phyloP scores from a whole-genome alignment of 2,329 filamentous ascomycete genomes.

The Zasmidium cellare region DNA sequence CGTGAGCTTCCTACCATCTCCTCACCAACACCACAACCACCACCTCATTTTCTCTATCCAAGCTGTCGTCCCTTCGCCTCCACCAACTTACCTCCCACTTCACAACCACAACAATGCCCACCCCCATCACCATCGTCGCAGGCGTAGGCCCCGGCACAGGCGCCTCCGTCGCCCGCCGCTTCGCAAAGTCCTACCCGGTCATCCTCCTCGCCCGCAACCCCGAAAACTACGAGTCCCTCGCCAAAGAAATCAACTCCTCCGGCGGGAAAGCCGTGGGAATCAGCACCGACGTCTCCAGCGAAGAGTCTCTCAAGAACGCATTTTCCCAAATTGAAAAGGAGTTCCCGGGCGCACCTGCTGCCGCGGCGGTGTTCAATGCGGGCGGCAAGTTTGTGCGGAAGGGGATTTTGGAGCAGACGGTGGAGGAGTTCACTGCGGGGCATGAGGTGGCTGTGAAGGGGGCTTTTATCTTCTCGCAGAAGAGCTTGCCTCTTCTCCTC shows the following conservation, averaged over 20 bases:
- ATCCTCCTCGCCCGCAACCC: constrained; percentile 71
- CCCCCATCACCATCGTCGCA: constrained; percentile 63
- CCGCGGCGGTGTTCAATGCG: constrained; percentile 68
- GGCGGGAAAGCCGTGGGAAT: constrained; percentile 73
- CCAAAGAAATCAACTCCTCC: constrained; percentile 64
- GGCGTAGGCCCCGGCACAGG: constrained; percentile 74
- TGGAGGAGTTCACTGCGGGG: constrained; percentile 56
- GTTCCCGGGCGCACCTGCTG: constrained; percentile 47
- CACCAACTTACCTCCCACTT: neutral
- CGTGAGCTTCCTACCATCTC: neutral
- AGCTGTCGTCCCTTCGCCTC: constrained; percentile 4
- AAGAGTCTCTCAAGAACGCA: constrained; percentile 57
- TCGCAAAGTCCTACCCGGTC: constrained; percentile 67
- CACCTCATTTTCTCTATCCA: neutral
- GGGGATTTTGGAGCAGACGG: constrained; percentile 61
- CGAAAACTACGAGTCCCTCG: constrained; percentile 65
- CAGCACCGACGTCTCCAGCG: constrained; percentile 62
- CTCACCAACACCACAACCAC: neutral
- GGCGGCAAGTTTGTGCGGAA: constrained; percentile 59
- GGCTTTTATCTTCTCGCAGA: constrained; percentile 75
- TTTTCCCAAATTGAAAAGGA: constrained; percentile 64
- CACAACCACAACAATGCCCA: neutral
- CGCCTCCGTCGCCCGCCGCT: constrained; percentile 60
- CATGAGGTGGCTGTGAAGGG: constrained; percentile 58
- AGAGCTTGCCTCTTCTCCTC: constrained; percentile 68